Percentiles rank a stretch among this genome's conserved stretches.
Evolutionary conservation across 2,329 filamentous ascomycete species (phyloP).

Genomic region (Neonectria neomacrospora): DNA sequence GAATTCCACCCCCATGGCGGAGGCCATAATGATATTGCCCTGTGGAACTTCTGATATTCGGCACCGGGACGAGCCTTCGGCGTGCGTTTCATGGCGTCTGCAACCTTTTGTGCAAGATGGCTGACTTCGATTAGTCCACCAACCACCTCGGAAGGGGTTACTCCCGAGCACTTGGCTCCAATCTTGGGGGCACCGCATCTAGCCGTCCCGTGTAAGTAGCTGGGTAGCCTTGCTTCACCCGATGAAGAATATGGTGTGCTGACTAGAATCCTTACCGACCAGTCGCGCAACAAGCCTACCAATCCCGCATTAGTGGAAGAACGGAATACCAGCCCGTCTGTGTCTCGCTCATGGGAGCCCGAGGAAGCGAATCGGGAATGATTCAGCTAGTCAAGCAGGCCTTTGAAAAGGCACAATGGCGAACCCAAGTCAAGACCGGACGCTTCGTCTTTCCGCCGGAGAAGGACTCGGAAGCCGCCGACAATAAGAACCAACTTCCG

Average conservation of each 20-base stretch:
- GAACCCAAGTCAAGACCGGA: slow-evolving; percentile 45
- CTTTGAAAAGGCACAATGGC: slow-evolving; percentile 44
- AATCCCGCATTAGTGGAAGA: slow-evolving; percentile 44
- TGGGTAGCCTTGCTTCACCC: background rate
- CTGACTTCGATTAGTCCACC: slow-evolving; percentile 43
- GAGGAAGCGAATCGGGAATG: slow-evolving; percentile 42
- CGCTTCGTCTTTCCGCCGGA: slow-evolving; percentile 45
- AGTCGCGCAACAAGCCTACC: slow-evolving; percentile 48
- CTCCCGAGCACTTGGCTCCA: slow-evolving; percentile 42
- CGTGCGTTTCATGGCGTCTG: slow-evolving; percentile 38
- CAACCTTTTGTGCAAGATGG: slow-evolving; percentile 15
- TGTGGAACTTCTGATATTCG: slow-evolving; percentile 32
- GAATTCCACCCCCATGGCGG: slow-evolving; percentile 29
- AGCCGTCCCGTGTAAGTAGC: slow-evolving; percentile 49
- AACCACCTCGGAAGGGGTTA: slow-evolving; percentile 40
- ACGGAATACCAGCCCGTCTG: slow-evolving; percentile 48
- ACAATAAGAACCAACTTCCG: slow-evolving; percentile 7
- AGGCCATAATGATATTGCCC: slow-evolving; percentile 46
- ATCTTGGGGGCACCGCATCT: slow-evolving; percentile 48
- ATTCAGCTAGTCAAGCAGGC: slow-evolving; percentile 46
- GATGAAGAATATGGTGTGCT: slow-evolving; percentile 11
- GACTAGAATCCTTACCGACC: slow-evolving; percentile 17
- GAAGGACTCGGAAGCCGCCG: slow-evolving; percentile 13
- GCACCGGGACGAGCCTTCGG: slow-evolving; percentile 44
- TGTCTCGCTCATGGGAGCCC: slow-evolving; percentile 45